These are phyloP conservation scores for Paraurostyla sp. DNA, from an alignment of 73 alveolate species.

Conservation along the genomic window DNA sequence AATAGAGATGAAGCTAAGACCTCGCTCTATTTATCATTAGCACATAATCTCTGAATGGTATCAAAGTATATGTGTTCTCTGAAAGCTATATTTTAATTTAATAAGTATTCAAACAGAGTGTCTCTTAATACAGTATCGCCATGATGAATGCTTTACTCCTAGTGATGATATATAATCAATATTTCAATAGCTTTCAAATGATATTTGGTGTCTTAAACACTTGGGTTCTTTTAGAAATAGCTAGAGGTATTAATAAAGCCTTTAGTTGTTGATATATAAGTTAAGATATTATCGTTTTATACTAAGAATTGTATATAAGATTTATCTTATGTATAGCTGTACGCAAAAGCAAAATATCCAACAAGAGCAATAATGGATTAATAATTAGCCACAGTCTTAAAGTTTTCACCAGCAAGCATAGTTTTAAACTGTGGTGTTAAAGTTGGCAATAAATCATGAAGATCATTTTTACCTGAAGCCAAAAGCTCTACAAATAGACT, in stretches of 20 bases:
- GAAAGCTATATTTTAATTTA: not conserved
- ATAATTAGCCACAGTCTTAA: slow-evolving; percentile 3
- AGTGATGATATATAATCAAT: not conserved
- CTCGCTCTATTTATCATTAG: not conserved
- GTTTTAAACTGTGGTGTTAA: slow-evolving; percentile 14
- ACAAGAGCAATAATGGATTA: slow-evolving; percentile 7
- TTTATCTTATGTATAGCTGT: not conserved
- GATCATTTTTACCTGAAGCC: not conserved
- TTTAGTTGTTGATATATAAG: not conserved
- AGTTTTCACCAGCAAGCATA: slow-evolving; percentile 16
- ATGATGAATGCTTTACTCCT: not conserved
- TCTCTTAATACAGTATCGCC: slow-evolving; percentile 28
- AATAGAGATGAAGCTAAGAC: not conserved
- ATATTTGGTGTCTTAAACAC: not conserved
- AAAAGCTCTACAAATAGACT: not conserved
- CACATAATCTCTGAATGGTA: not conserved
- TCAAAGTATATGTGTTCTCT: slow-evolving; percentile 39
- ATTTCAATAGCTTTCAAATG: slow-evolving; percentile 11
- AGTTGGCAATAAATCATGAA: not conserved
- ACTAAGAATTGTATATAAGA: not conserved
- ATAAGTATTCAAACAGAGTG: slow-evolving; percentile 12
- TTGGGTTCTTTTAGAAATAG: not conserved
- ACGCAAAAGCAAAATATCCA: slow-evolving; percentile 11
- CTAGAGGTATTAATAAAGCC: slow-evolving; percentile 30
- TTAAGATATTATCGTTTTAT: not conserved